Percentiles rank a stretch among this genome's conserved stretches.
phyloP scores from a whole-genome alignment of 352 stramenopile species.

The Pythium grandisporangium region DNA sequence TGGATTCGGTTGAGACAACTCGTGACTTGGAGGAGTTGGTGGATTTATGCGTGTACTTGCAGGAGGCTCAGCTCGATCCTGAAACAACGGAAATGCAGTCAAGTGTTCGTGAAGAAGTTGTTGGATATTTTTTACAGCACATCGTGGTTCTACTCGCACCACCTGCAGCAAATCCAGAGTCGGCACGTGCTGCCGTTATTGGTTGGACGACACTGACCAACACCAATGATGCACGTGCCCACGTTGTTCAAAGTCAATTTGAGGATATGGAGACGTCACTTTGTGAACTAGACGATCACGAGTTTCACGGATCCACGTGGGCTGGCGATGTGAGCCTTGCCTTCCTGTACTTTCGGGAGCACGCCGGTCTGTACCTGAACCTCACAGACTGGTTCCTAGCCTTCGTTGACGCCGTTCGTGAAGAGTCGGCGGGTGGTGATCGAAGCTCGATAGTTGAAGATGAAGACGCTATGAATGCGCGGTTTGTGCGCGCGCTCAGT shows the following conservation, averaged over 20 bases:
- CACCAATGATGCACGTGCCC: neutral
- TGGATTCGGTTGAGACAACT: neutral
- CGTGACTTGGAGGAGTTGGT: slow-evolving; percentile 20
- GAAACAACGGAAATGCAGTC: slow-evolving; percentile 29
- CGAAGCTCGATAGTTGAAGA: neutral
- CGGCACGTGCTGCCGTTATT: neutral
- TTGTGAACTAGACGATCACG: neutral
- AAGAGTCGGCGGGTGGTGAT: neutral
- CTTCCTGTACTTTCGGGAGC: neutral
- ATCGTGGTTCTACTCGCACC: slow-evolving; percentile 26
- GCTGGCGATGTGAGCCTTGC: neutral
- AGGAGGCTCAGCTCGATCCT: slow-evolving; percentile 4
- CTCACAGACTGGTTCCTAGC: neutral
- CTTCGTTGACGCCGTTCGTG: neutral
- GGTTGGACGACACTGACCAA: neutral
- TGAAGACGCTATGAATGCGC: neutral
- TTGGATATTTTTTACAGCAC: slow-evolving; percentile 27
- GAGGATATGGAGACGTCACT: neutral
- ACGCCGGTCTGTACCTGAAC: neutral
- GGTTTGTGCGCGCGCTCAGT: neutral
- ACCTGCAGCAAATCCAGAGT: neutral
- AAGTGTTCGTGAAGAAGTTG: slow-evolving; percentile 38
- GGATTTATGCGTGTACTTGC: slow-evolving; percentile 34
- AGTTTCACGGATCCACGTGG: neutral
- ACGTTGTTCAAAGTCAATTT: neutral